phyloP scores from a whole-genome alignment of 257 asterid species.

The Striga asiatica region DNA sequence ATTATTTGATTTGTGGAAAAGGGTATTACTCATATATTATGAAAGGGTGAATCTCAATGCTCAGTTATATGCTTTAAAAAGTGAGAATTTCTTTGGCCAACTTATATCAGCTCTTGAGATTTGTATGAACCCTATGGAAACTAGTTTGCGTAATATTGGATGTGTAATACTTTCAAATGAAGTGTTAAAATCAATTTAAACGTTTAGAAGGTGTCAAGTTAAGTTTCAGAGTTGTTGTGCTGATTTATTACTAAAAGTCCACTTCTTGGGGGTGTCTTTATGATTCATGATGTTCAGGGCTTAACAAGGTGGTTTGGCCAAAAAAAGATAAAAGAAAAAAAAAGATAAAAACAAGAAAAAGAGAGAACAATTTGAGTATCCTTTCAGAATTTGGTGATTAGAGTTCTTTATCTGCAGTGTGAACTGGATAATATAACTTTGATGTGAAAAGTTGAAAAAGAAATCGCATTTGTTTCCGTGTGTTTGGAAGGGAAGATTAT shows the following conservation, averaged over 20 bases:
- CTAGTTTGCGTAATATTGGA: no score
- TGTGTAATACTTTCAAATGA: no score
- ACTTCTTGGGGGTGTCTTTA: not conserved
- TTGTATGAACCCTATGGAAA: not conserved
- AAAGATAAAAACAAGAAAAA: not conserved
- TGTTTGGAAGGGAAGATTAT: not conserved
- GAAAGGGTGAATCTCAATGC: not conserved
- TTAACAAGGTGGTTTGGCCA: not conserved
- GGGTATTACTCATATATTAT: not conserved
- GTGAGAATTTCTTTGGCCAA: conserved; percentile 6
- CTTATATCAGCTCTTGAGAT: not conserved
- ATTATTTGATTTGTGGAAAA: not conserved
- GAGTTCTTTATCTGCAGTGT: not conserved
- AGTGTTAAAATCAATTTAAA: not conserved
- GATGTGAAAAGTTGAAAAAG: not conserved
- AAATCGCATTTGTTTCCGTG: no score
- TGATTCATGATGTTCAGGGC: not conserved
- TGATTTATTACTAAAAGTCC: not conserved
- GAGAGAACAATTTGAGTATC: not conserved
- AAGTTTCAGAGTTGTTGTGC: not conserved
- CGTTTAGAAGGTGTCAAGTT: not conserved
- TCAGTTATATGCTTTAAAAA: not conserved
- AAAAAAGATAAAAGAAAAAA: no score
- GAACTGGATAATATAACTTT: not conserved
- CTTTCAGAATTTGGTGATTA: not conserved